Conservation (phyloP, 371 early-diverging fungal species). For the Lichtheimia ramosa region DNA sequence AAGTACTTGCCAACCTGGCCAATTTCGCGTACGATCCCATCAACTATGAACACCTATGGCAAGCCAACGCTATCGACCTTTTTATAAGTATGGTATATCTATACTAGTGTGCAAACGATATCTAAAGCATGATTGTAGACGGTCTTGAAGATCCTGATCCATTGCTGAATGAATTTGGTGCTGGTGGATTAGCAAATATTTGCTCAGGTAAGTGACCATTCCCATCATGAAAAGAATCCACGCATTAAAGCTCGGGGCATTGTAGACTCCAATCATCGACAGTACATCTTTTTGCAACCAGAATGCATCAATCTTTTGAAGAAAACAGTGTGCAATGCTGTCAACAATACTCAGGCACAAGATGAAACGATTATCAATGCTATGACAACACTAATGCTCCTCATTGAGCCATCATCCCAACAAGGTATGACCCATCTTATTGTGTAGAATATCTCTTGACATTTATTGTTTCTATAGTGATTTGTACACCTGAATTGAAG, state of each 20-base stretch:
- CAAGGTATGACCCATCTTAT: slow-evolving; percentile 5
- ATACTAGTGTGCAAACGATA: not conserved
- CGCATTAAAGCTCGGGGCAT: not conserved
- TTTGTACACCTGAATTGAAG: slow-evolving; percentile 23
- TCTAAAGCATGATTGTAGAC: slow-evolving; percentile 9
- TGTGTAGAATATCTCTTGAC: not conserved
- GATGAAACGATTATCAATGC: slow-evolving; percentile 35
- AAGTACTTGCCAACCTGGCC: slow-evolving; percentile 57
- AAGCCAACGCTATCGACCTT: slow-evolving; percentile 43
- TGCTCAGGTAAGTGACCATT: slow-evolving; percentile 29
- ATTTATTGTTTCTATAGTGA: slow-evolving; percentile 10
- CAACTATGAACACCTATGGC: slow-evolving; percentile 50
- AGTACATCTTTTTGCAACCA: slow-evolving; percentile 32
- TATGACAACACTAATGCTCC: slow-evolving; percentile 39
- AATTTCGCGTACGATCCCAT: slow-evolving; percentile 68
- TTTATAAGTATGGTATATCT: slow-evolving; percentile 43
- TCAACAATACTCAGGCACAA: slow-evolving; percentile 5
- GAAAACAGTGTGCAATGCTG: not conserved
- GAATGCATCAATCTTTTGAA: slow-evolving; percentile 17
- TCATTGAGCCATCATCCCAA: slow-evolving; percentile 12
- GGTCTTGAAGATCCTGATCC: slow-evolving; percentile 31
- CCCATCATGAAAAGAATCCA: not conserved
- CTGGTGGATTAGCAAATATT: slow-evolving; percentile 57
- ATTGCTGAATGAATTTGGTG: slow-evolving; percentile 43
- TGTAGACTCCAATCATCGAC: slow-evolving; percentile 38